Conservation (phyloP, 1,284 basidiomycete genomes). For the Golubevia sp. region DNA sequence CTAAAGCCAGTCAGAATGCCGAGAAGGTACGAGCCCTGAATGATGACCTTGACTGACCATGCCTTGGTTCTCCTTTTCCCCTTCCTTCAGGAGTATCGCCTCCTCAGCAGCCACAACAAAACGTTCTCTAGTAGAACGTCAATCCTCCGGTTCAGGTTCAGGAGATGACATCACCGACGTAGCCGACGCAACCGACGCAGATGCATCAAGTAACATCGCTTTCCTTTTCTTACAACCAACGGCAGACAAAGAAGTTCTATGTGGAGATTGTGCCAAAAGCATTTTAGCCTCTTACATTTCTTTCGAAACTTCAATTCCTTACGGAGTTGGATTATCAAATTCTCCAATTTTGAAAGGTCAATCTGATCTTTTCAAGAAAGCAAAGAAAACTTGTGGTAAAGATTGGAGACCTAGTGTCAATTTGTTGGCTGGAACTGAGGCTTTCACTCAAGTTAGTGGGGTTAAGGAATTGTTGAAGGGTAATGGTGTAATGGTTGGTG, state of each 20-base stretch:
- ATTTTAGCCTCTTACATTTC: constrained; percentile 47
- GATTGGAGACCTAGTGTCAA: constrained; percentile 31
- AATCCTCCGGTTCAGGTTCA: too few relatives aligned
- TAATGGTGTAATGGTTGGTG: too few relatives aligned
- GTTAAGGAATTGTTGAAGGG: too few relatives aligned
- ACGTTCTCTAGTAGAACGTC: background rate
- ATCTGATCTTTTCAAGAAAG: constrained; percentile 36
- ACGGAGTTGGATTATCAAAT: constrained; percentile 41
- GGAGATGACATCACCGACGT: too few relatives aligned
- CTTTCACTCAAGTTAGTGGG: constrained; percentile 28
- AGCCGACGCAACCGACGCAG: too few relatives aligned
- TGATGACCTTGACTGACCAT: too few relatives aligned
- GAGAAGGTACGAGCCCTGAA: too few relatives aligned
- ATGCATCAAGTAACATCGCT: constrained; percentile 33
- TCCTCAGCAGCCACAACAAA: background rate
- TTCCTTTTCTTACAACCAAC: constrained; percentile 43
- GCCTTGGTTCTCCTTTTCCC: too few relatives aligned
- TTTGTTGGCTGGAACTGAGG: constrained; percentile 30
- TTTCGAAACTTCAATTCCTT: constrained; percentile 48
- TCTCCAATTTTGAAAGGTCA: constrained; percentile 34
- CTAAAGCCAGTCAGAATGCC: too few relatives aligned
- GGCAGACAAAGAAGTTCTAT: constrained; percentile 34
- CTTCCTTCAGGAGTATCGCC: background rate
- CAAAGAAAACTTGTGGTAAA: constrained; percentile 26
- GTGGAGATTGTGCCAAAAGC: constrained; percentile 37